Base-by-base conservation (phyloP, 2,329 filamentous ascomycete genomes). In the Talaromyces sp. region DNA sequence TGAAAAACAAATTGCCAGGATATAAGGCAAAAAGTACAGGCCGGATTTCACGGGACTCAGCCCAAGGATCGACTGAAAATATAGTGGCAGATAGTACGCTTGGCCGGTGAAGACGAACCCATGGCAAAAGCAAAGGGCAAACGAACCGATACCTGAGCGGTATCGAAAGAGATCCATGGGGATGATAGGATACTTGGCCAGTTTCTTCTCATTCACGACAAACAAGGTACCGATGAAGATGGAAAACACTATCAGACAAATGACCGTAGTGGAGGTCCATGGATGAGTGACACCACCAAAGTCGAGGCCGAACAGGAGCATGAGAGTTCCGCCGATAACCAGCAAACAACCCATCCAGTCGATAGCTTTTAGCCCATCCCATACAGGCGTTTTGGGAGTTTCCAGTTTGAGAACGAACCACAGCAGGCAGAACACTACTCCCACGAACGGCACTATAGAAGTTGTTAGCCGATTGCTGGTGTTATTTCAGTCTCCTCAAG, bases 241-340 rank as follows among this genome's bases (percentile, higher is more conserved):
- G 36, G 90, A 90, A 67, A 91, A 90, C 40, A 92, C 78, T 64
- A 93, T 79, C 30, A 94, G 81, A 68, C 88, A 91, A 67, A 94
- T 80, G 40, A 91, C 88, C 2, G 83, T 86, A 1, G 88, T 81
- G 0, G 88, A 91, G 56, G 77, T 75, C 91, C 90, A 94, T 1
- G 91, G 87, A 65, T 83, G 84, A 5, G 81, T 80, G 42, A 90
- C 84, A 56, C 90, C 91, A 56, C 91, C 91, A 65, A 92, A 89
- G 69, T 93, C 88, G 16, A 96, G 83, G 0, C 90, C 91, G 23
- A 96, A 84, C 5, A 95, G 84, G 61, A 94, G 79, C 89, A 94
- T 92, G 33, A 93, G 79, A 0, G 89, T 91, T n/a, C 88, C 89
- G 54, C 87, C 88, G 18, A 91, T 83, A 70, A 94, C 84, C 28